phyloP scores from a whole-genome alignment of 805 yeast species.

The Blastobotrys chiropterorum region DNA sequence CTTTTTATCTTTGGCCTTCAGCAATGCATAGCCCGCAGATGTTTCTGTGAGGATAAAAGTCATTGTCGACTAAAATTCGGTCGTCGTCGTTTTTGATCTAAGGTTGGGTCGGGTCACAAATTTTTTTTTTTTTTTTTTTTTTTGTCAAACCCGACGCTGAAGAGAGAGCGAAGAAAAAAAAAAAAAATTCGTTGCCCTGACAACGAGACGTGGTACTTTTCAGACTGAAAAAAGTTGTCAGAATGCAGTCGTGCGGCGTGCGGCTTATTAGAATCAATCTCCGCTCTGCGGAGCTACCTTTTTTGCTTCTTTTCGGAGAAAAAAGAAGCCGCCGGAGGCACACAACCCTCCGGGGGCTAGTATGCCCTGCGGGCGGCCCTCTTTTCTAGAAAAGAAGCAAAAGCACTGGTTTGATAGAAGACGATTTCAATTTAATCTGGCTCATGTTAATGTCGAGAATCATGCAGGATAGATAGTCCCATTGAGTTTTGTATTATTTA shows the following conservation, averaged over 20 bases:
- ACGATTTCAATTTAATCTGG: no score
- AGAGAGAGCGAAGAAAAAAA: background rate
- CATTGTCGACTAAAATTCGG: constrained; percentile 24
- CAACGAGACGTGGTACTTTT: background rate
- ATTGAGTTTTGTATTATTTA: no score
- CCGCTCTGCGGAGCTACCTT: no score
- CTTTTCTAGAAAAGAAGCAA: no score
- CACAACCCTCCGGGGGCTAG: no score
- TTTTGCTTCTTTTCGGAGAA: background rate
- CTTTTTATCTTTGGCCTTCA: constrained; percentile 96
- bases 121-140: background rate
- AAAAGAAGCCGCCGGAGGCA: no score
- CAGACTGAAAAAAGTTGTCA: background rate
- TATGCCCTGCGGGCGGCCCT: no score
- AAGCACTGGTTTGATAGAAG: background rate
- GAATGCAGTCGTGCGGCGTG: background rate
- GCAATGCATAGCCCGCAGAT: constrained; percentile 96
- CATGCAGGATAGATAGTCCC: no score
- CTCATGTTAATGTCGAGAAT: no score
- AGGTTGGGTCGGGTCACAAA: no score
- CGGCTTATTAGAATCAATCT: no score
- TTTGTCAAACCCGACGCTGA: background rate
- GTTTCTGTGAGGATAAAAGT: constrained; percentile 79
- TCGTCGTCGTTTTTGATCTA: background rate
- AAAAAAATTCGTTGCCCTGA: background rate